phyloP scores from a whole-genome alignment of 2,329 filamentous ascomycete species.

The Diplodia seriata region DNA sequence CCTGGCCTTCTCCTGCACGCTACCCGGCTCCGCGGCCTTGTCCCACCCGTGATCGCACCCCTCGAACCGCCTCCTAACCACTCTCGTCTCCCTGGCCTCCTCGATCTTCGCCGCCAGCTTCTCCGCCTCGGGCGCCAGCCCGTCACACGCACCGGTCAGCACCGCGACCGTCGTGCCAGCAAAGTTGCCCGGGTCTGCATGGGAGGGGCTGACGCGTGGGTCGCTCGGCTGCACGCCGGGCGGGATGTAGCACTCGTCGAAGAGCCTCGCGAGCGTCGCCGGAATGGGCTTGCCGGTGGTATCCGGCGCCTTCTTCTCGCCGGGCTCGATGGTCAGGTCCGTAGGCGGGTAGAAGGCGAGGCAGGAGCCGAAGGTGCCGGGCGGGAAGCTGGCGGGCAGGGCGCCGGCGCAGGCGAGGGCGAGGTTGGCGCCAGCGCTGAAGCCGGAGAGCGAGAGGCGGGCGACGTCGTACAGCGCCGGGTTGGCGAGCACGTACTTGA shows the following conservation, averaged over 20 bases:
- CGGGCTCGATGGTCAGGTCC: conserved; percentile 43
- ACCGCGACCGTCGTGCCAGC: conserved; percentile 41
- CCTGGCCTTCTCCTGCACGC: conserved; percentile 39
- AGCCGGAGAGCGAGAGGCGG: conserved; percentile 47
- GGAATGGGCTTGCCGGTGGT: conserved; percentile 35
- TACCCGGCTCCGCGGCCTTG: conserved; percentile 43
- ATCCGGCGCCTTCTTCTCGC: conserved; percentile 42
- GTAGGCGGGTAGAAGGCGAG: conserved; percentile 47
- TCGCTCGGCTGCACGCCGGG: conserved; percentile 39
- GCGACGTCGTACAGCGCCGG: conserved; percentile 39
- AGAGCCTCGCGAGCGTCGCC: conserved; percentile 38
- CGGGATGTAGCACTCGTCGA: conserved; percentile 46
- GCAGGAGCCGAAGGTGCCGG: conserved; percentile 41
- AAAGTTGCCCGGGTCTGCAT: conserved; percentile 38
- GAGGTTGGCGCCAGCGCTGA: conserved; percentile 52
- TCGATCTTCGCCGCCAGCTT: conserved; percentile 43
- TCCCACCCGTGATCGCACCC: conserved; percentile 49
- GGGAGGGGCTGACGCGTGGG: conserved; percentile 47
- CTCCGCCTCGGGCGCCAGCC: conserved; percentile 47
- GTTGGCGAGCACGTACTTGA: conserved; percentile 41
- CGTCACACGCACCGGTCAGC: conserved; percentile 48
- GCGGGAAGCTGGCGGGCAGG: conserved; percentile 38
- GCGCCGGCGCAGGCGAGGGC: conserved; percentile 41
- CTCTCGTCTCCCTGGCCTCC: conserved; percentile 34
- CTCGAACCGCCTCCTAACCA: conserved; percentile 41